phyloP scores from a whole-genome alignment of 352 stramenopile genomes.

The Phytophthora agathidicida region DNA sequence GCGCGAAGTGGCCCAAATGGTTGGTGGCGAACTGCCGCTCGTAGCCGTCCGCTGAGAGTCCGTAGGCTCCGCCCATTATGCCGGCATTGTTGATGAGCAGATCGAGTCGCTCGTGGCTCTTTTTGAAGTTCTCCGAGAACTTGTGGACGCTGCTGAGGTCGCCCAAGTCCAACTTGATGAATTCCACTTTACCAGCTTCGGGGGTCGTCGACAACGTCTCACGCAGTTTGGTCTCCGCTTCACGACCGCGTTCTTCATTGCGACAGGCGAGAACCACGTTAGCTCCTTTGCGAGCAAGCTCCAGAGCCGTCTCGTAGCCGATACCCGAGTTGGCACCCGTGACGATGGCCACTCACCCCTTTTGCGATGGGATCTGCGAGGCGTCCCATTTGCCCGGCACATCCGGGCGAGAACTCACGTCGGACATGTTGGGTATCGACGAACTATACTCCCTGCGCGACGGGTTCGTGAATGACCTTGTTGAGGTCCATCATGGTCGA shows the following conservation, averaged over 20 bases:
- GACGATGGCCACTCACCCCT: slow-evolving; percentile 31
- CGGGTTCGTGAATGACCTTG: slow-evolving; percentile 2
- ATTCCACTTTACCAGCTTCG: slow-evolving; percentile 36
- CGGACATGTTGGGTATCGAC: not conserved
- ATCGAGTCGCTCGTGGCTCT: slow-evolving; percentile 38
- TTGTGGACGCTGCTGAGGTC: slow-evolving; percentile 42
- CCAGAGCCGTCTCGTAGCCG: slow-evolving; percentile 35
- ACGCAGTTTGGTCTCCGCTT: slow-evolving; percentile 21
- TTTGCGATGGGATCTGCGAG: slow-evolving; percentile 26
- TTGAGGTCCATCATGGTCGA: too few relatives aligned
- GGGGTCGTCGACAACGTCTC: slow-evolving; percentile 1
- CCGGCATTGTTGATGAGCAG: slow-evolving; percentile 75
- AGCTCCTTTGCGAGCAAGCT: slow-evolving; percentile 33
- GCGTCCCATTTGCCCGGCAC: slow-evolving; percentile 27
- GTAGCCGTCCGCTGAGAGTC: slow-evolving; percentile 37
- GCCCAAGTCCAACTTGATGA: slow-evolving; percentile 50
- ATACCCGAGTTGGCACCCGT: slow-evolving; percentile 48
- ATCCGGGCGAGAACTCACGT: not conserved
- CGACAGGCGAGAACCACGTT: slow-evolving; percentile 45
- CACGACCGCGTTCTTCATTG: slow-evolving; percentile 13
- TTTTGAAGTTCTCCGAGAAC: slow-evolving; percentile 41
- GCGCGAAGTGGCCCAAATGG: slow-evolving; percentile 61
- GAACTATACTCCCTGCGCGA: not conserved
- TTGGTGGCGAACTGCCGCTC: slow-evolving; percentile 72
- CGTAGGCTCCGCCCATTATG: slow-evolving; percentile 41